Base-by-base conservation (phyloP, 768 basidiomycete species). In the Calocybe cyanea region DNA sequence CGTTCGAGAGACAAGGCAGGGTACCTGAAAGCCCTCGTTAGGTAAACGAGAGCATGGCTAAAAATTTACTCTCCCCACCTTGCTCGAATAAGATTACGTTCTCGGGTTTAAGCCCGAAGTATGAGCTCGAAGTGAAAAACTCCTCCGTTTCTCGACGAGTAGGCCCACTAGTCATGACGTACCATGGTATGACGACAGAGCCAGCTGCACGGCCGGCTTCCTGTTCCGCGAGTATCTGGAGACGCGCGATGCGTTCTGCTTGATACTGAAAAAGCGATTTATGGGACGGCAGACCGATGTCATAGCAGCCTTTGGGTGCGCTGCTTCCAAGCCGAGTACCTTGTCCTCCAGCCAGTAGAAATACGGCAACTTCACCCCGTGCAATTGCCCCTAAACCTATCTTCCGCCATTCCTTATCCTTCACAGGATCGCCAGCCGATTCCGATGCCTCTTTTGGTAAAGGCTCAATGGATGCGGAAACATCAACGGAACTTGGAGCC, bases 141-240 rank as follows among this genome's bases (percentile, higher is more conserved):
- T 69, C 69, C 64, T 91, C 88, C 18, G 96, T 98, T 28, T 85
- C 87, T 32, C 67, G 72, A 53, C 92, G 81, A 28, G 96, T 99
- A 31, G 95, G 96, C 18, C 94, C 94, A 60, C 90, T 93, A 46
- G 95, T 98, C 96, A 99, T 99, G 59, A 99, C 83, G 69, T 97
- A 98, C 96, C 96, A 98, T 30, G 91, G 90, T 46, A 98, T 81
- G 42, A 80, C 64, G 43, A 91, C 87, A 1, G 80, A 77, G 39
- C 77, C 80, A 14, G 67, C 61, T 13, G 77, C 66, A 57, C 81
- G 81, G 31, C 65, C 61, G 39, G 57, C 62, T 50, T 78, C 69
- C 30, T 74, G 61, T 61, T 80, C 83, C 0, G 92, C 92, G 42
- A 95, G 63, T 24, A 69, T 69, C 66, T 95, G 89, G 45, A 99